Evolutionary conservation across 176 grass and related monocot genomes (phyloP), one percentile per base, ranked within the genome.

Genomic region (Triticum urartu): DNA sequence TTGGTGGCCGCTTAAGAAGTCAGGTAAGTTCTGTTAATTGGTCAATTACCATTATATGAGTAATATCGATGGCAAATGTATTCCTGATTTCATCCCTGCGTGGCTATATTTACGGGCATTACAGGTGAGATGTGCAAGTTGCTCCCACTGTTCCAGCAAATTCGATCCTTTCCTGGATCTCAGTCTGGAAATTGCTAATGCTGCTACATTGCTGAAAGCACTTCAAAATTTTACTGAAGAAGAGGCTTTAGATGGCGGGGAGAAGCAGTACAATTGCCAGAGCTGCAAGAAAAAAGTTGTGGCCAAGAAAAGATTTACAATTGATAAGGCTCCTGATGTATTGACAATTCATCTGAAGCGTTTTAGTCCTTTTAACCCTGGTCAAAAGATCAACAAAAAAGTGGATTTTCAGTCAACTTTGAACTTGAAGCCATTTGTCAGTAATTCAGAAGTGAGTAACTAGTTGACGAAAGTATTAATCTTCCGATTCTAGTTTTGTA

Each of bases 161-260:
- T 89, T 87, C 52, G 95, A 94, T 48, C 92, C 92, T 62, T 97
- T 97, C 80, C 87, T 94, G 42, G 95, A 97, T 88, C 84, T 97
- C 72, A 94, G 95, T 79, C 90, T 97, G 64, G 90, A 97, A 91
- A 97, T 97, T 71, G 87, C 13, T 36, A 88, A 94, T 77, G 90
- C 95, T 24, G 52, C 90, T 33, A 92, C 95, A 20, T 76, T 97
- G 68, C 35, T 42, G 60, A 84, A 91, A 83, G 92, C 95, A 20
- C 92, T 97, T 80, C 9, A 67, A 63, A 86, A 92, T 83, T 97
- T 92, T 89, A 97, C 95, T 38, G 33, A 72, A 22, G 86, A 92
- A 60, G 92, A 97, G 78, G 82, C 89, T 73, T 79, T 97, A 83
- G 92, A 94, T 86, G 95, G 88, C 2, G 84, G 95, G 33, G 88